Evolutionary conservation across 2,329 filamentous ascomycete genomes (phyloP), one percentile per base, ranked within the genome.

Genomic region (Neurospora sp.): DNA sequence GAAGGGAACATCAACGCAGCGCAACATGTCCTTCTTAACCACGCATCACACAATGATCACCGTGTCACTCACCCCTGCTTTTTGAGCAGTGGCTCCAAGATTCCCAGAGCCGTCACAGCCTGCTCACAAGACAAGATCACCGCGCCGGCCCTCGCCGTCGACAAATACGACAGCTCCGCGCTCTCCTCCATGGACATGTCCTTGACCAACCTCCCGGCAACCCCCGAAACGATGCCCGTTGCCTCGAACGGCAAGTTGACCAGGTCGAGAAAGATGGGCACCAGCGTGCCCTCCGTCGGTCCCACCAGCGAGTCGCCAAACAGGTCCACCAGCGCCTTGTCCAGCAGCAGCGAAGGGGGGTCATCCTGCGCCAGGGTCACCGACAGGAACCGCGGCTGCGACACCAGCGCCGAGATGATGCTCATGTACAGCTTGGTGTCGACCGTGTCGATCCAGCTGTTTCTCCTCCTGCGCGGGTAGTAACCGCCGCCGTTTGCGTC

Each of bases 221-320:
- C 93, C 38, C 96, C 95, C 75, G 94, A 97, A 3, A 99, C 93
- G 70, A 99, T 97, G 28, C 95, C 95, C 0, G 94, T 97, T 8
- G 93, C 93, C 79, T 97, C 93, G 58, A 95, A 85, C 0, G 95
- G 92, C 52, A 98, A 82, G 58, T 88, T 89, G 23, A 88, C 89
- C 36, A 99, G 85, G 76, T 98, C 93, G 3, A 99, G 85, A 71
- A 93, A 95, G 75, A 99, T 96, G 1, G 96, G 93, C 1, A 96
- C 88, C 40, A 94, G 84, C 71, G 88, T 88, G 73, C 89, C 89
- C 68, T 89, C 89, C 66, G 87, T 92, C 72, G 90, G 85, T 13
- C 93, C 93, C 0, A 97, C 87, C 1, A 98, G 82, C 0, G 93
- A 87, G 75, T 91, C 90, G 23, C 89, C 88, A 75, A 91, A 91